Evolutionary conservation across 768 basidiomycete genomes (phyloP).

Genomic region (Plicaturopsis crispa): DNA sequence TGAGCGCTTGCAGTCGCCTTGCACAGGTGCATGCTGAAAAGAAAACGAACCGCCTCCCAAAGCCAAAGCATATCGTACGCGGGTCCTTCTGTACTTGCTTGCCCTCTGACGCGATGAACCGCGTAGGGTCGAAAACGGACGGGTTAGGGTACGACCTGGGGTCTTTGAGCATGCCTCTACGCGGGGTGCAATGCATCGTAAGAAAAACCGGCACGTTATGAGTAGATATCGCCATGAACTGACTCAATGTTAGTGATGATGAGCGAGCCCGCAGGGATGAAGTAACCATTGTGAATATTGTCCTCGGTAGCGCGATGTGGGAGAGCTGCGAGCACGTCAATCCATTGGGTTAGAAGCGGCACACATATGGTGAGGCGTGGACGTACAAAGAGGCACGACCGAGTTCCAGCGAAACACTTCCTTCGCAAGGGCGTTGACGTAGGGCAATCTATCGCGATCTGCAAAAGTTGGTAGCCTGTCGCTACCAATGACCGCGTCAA

Average conservation of each 20-base stretch:
- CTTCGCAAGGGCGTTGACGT: conserved; percentile 15
- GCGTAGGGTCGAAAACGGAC: conserved; percentile 41
- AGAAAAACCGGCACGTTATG: background rate
- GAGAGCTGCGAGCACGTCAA: conserved; percentile 16
- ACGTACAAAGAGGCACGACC: conserved; percentile 9
- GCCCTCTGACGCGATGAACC: conserved; percentile 41
- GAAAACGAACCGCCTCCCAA: conserved; percentile 49
- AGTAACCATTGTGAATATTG: conserved; percentile 24
- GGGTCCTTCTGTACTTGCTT: conserved; percentile 45
- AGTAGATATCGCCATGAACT: conserved; percentile 3
- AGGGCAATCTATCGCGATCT: conserved; percentile 17
- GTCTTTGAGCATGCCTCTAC: conserved; percentile 27
- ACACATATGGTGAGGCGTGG: background rate
- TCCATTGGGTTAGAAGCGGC: background rate
- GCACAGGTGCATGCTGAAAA: conserved; percentile 43
- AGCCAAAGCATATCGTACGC: conserved; percentile 58
- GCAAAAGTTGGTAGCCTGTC: conserved; percentile 16
- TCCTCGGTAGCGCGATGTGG: conserved; percentile 21
- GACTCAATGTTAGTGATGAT: conserved; percentile 47
- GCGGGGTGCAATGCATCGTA: background rate
- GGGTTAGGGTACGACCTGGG: conserved; percentile 23
- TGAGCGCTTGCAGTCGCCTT: conserved; percentile 5
- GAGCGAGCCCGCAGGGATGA: conserved; percentile 35
- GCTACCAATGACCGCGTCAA: conserved; percentile 17
- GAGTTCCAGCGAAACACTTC: conserved; percentile 20